Evolutionary conservation across 202 grass and related monocot genomes (phyloP).

Genomic region (Carex arenaria): DNA sequence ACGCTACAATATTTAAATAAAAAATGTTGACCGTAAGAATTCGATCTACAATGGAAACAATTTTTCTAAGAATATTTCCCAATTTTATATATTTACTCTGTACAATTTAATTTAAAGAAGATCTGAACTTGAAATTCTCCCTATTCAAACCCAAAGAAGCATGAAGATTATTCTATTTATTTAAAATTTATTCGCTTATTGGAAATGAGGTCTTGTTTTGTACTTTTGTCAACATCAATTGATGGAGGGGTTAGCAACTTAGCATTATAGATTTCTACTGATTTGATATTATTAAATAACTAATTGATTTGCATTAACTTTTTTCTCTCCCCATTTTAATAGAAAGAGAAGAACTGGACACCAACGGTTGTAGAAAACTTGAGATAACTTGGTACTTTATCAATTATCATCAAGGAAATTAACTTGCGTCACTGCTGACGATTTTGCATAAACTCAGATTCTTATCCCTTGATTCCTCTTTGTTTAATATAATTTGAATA

Average conservation of each 20-base stretch:
- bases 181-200: not conserved
- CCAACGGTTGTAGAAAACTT: not conserved
- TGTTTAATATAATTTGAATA: not conserved
- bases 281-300: not conserved
- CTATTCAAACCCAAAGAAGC: not conserved
- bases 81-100: too few relatives aligned
- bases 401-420: not conserved
- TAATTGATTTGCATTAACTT: not conserved
- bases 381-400: not conserved
- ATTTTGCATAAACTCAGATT: not conserved
- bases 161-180: not conserved
- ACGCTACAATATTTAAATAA: too few relatives aligned
- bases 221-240: not conserved
- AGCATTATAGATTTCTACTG: not conserved
- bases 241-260: not conserved
- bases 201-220: not conserved
- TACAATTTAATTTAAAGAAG: too few relatives aligned
- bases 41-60: too few relatives aligned
- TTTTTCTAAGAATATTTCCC: too few relatives aligned
- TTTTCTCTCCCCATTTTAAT: not conserved
- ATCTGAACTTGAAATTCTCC: not conserved
- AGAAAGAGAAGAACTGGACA: not conserved
- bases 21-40: too few relatives aligned
- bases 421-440: constrained; percentile 6
- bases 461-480: not conserved